Percentiles rank a stretch among this genome's conserved stretches.
These are phyloP conservation scores for Amylocystis lapponica DNA, from an alignment of 768 basidiomycete genomes.

Conservation along the genomic window DNA sequence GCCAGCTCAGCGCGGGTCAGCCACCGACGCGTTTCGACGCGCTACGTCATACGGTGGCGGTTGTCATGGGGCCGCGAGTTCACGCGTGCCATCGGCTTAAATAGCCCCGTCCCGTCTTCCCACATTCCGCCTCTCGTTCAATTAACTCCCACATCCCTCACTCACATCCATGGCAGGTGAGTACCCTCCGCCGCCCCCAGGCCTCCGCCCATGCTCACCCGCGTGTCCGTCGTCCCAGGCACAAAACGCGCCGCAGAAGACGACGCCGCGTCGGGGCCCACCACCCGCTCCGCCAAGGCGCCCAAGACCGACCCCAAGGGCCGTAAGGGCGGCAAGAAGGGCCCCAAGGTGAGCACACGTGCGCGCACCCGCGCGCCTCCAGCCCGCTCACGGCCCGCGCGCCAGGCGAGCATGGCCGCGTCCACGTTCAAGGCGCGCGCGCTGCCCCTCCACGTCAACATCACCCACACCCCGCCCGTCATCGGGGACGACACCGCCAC, in stretches of 20 bases:
- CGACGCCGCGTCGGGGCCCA: constrained; percentile 14
- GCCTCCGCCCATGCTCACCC: background rate
- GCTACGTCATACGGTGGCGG: constrained; percentile 29
- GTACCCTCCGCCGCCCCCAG: background rate
- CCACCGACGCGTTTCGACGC: constrained; percentile 19
- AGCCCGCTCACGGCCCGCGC: background rate
- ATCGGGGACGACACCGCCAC: constrained; percentile 27
- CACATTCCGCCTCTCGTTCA: background rate
- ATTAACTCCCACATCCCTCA: constrained; percentile 2
- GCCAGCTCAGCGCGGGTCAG: too few relatives aligned
- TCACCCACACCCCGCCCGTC: constrained; percentile 60
- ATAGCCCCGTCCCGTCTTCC: constrained; percentile 1
- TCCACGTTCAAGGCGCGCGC: constrained; percentile 60
- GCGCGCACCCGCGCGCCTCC: constrained; percentile 2
- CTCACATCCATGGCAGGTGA: constrained; percentile 8
- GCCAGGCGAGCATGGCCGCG: constrained; percentile 40
- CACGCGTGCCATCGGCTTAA: background rate
- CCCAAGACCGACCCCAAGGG: constrained; percentile 31
- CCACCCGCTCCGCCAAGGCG: constrained; percentile 38
- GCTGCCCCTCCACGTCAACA: constrained; percentile 58
- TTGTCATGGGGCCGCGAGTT: constrained; percentile 22
- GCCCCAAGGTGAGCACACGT: constrained; percentile 38
- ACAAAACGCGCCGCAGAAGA: constrained; percentile 22
- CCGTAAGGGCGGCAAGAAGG: constrained; percentile 34
- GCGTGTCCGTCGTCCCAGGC: too few relatives aligned